These are phyloP conservation scores for Parsonsia alboflavescens DNA, from an alignment of 257 asterid species.

Conservation along the genomic window DNA sequence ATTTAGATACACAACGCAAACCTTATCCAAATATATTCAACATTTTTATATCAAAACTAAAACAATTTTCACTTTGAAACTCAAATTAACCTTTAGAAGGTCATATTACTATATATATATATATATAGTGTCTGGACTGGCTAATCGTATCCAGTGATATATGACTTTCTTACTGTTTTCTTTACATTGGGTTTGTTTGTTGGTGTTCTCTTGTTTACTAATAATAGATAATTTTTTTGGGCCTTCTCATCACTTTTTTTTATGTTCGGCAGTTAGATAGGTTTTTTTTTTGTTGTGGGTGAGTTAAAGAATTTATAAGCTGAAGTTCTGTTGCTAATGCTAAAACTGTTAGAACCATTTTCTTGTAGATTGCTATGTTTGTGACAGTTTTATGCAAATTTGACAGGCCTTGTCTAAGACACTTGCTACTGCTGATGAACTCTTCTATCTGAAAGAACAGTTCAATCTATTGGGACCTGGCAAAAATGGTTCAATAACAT, in stretches of 20 bases:
- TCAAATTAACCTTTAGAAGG: no score
- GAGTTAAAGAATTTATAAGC: no score
- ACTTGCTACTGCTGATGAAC: constrained; percentile 61
- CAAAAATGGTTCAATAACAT: constrained; percentile 62
- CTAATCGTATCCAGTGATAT: background rate
- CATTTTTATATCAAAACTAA: no score
- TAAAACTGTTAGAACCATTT: no score
- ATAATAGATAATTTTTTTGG: background rate
- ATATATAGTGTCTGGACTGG: background rate
- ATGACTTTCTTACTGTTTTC: background rate
- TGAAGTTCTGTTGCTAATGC: no score
- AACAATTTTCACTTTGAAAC: no score
- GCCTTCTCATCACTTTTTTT: no score
- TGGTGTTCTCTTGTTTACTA: constrained; percentile 1
- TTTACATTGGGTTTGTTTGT: background rate
- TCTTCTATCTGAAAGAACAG: constrained; percentile 68
- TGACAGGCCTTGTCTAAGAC: constrained; percentile 75
- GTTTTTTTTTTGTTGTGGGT: no score
- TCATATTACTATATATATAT: no score
- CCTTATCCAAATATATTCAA: no score
- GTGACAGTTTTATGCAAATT: constrained; percentile 8
- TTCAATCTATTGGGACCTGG: constrained; percentile 61
- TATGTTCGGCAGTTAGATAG: no score
- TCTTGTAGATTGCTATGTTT: background rate
- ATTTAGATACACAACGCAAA: no score